Evolutionary conservation across 768 basidiomycete genomes (phyloP), one percentile per base, ranked within the genome.

Genomic region (Asterophora parasitica): DNA sequence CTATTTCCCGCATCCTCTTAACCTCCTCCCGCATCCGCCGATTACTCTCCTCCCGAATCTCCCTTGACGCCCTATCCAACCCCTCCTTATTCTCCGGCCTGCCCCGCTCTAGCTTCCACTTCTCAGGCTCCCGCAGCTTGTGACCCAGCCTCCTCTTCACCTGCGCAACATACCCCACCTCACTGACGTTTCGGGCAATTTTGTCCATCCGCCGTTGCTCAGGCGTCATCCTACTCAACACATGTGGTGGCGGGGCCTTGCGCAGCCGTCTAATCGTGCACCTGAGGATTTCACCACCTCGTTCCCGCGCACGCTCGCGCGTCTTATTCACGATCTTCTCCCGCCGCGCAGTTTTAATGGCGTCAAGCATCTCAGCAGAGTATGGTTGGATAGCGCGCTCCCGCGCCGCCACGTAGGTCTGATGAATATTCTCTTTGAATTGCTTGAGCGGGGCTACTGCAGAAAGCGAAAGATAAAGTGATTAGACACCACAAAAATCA

Each of bases 161-260:
- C 58, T 64, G 57, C n/a, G 77, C 88, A 2, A 81, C 75, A 61
- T 88, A 90, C 11, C 89, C 89, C 0, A 77, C 85, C 61, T 83
- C 80, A 45, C 82, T 75, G 2, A 78, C 70, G 32, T 70, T 73
- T 31, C 79, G 64, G 42, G 72, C 69, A 4, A 84, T 64, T 51
- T 63, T 66, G 52, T 88, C 85, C 61, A 70, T 59, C 42, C 60
- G 64, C 49, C 69, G 71, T 49, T 75, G 63, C 53, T 71, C 58
- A 1, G 70, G 66, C 0, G 76, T 68, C 80, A 88, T 80, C 49
- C 58, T 66, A 16, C 61, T 63, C 2, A 81, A 67, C 3, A 85
- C 53, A 53, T 81, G 81, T 0, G 85, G 78, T 0, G 90, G 88
- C 1, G 84, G 83, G 0, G 81, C 77, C 53, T 78, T 64, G 7